These are phyloP conservation scores for Backusella australiensis DNA, from an alignment of 192 early-diverging fungal genomes.

Conservation along the genomic window DNA sequence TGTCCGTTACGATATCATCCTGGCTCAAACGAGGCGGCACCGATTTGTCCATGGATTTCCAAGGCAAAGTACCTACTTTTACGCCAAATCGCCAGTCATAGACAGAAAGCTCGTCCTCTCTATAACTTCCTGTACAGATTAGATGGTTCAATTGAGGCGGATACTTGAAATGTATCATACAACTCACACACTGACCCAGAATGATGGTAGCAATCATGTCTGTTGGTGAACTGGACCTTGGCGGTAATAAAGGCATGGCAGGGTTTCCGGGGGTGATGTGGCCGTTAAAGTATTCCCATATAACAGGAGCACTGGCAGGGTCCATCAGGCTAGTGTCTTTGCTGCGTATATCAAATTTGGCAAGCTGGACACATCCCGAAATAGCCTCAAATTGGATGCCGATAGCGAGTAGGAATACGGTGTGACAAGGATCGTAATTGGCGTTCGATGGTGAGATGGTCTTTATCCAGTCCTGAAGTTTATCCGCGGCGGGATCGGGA, in stretches of 20 bases:
- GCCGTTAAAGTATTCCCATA: conserved; percentile 12
- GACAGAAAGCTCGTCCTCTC: conserved; percentile 26
- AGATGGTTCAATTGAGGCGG: conserved; percentile 27
- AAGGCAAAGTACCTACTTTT: conserved; percentile 28
- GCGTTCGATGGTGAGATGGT: conserved; percentile 7
- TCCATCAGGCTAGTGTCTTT: background rate
- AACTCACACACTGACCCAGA: conserved; percentile 16
- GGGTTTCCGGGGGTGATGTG: conserved; percentile 4
- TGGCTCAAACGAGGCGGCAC: background rate
- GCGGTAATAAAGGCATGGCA: background rate
- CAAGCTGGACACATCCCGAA: background rate
- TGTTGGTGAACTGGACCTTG: background rate
- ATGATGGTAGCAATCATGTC: conserved; percentile 10
- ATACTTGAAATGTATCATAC: conserved; percentile 29
- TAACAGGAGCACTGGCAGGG: conserved; percentile 11
- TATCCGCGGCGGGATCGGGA: conserved; percentile 5
- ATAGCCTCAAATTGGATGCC: background rate
- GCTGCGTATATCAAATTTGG: background rate
- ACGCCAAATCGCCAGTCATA: conserved; percentile 37
- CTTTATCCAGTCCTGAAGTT: conserved; percentile 15
- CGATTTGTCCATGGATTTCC: background rate
- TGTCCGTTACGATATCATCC: background rate
- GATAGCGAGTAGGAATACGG: conserved; percentile 13
- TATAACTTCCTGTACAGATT: conserved; percentile 24
- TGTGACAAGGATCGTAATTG: conserved; percentile 9